A percentile compares a stretch with the other conserved stretches of the same genome.
These are phyloP conservation scores for Penicillium steckii DNA, from an alignment of 495 filamentous ascomycete species.

Conservation along the genomic window DNA sequence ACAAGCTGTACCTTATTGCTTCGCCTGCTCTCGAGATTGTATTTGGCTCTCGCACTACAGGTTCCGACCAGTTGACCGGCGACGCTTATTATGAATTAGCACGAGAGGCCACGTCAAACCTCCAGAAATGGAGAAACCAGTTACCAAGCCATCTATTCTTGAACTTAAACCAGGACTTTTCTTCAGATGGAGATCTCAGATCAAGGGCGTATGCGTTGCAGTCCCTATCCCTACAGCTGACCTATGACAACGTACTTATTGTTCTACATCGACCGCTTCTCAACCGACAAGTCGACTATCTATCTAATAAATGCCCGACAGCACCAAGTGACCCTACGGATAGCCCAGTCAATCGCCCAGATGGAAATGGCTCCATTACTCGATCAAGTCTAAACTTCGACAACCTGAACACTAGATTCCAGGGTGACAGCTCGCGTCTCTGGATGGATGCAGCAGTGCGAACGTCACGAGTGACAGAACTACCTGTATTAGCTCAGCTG, in stretches of 20 bases:
- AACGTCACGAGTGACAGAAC: conserved; percentile 27
- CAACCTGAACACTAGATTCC: not conserved
- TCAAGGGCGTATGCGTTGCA: conserved; percentile 27
- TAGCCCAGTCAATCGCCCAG: not conserved
- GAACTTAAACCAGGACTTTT: conserved; percentile 23
- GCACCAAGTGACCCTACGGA: not conserved
- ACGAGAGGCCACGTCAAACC: conserved; percentile 17
- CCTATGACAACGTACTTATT: conserved; percentile 36
- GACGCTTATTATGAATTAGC: conserved; percentile 20
- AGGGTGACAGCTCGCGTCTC: conserved; percentile 16
- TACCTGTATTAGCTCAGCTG: conserved; percentile 23
- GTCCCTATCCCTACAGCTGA: conserved; percentile 30
- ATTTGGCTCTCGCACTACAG: conserved; percentile 27
- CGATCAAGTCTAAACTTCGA: conserved; percentile 1
- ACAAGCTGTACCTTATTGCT: conserved; percentile 32
- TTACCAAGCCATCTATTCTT: conserved; percentile 23
- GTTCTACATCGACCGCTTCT: conserved; percentile 34
- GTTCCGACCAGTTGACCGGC: conserved; percentile 14
- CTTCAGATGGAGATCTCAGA: conserved; percentile 1
- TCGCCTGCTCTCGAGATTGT: conserved; percentile 29
- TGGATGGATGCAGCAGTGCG: conserved; percentile 33
- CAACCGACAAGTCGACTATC: conserved; percentile 24
- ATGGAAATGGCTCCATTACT: not conserved
- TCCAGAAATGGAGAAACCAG: conserved; percentile 22
- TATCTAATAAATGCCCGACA: conserved; percentile 8